A percentile compares a stretch with the other conserved stretches of the same genome.
Evolutionary conservation across 495 filamentous ascomycete genomes (phyloP).

Genomic region (Cenococcum geophilum): DNA sequence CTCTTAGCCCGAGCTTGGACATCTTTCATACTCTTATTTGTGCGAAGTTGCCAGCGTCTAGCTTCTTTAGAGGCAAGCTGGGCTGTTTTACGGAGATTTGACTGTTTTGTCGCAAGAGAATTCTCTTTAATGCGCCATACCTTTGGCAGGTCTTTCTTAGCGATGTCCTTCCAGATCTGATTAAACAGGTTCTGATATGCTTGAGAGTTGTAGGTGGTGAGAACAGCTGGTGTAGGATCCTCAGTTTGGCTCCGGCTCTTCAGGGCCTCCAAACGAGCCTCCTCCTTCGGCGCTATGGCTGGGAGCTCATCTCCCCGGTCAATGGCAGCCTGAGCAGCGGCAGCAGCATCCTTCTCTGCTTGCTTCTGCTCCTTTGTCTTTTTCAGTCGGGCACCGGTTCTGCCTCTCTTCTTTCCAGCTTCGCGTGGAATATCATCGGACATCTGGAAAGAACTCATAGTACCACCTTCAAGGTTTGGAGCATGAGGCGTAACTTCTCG

Average conservation of each 20-base stretch:
- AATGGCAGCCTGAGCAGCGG: slow-evolving; percentile 77
- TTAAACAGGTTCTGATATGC: slow-evolving; percentile 96
- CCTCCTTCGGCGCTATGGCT: slow-evolving; percentile 57
- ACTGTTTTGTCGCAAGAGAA: slow-evolving; percentile 74
- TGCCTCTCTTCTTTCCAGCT: slow-evolving; percentile 51
- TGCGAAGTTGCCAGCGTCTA: slow-evolving; percentile 90
- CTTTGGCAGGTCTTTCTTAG: slow-evolving; percentile 87
- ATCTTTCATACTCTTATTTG: slow-evolving; percentile 98
- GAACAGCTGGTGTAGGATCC: slow-evolving; percentile 40
- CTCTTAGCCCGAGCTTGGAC: slow-evolving; percentile 94
- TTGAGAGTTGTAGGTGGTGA: slow-evolving; percentile 71
- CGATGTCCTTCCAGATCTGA: slow-evolving; percentile 95
- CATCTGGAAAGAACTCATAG: slow-evolving; percentile 75
- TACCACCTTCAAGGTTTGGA: slow-evolving; percentile 80
- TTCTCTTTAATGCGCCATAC: slow-evolving; percentile 77
- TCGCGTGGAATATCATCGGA: slow-evolving; percentile 45
- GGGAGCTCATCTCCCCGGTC: slow-evolving; percentile 75
- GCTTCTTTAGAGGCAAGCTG: slow-evolving; percentile 97
- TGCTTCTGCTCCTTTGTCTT: slow-evolving; percentile 98
- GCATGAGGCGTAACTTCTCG: slow-evolving; percentile 68
- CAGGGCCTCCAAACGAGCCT: slow-evolving; percentile 50
- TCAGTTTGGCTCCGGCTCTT: slow-evolving; percentile 55
- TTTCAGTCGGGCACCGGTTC: slow-evolving; percentile 28
- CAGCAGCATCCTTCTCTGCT: slow-evolving; percentile 86
- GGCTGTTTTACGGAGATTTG: slow-evolving; percentile 94